These are phyloP conservation scores for Trametes cinnabarina DNA, from an alignment of 768 basidiomycete species.

Conservation along the genomic window DNA sequence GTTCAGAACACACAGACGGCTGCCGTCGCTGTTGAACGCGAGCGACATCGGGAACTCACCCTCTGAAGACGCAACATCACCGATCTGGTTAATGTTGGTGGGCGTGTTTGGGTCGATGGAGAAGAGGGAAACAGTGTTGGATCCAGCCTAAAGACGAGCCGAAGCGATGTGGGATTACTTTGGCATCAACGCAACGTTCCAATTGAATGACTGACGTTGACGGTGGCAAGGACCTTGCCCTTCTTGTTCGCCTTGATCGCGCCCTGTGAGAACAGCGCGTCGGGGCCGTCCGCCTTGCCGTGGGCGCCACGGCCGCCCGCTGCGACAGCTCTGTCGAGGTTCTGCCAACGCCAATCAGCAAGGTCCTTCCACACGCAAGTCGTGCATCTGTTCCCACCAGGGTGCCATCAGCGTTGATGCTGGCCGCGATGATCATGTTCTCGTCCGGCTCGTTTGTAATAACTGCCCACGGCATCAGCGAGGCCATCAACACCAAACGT, in stretches of 20 bases:
- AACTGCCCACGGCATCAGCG: conserved; percentile 33
- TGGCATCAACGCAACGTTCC: no score
- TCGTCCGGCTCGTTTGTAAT: conserved; percentile 48
- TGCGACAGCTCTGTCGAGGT: conserved; percentile 18
- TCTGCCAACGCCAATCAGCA: conserved; percentile 9
- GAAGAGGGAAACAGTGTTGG: conserved; percentile 41
- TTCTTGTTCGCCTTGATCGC: conserved; percentile 25
- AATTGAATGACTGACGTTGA: conserved; percentile 19
- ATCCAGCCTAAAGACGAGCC: conserved; percentile 37
- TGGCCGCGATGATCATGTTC: conserved; percentile 44
- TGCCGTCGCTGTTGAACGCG: conserved; percentile 33
- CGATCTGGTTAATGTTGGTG: conserved; percentile 40
- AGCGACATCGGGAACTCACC: conserved; percentile 53
- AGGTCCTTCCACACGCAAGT: no score
- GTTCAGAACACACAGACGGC: conserved; percentile 35
- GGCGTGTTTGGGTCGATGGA: conserved; percentile 44
- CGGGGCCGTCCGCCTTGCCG: conserved; percentile 25
- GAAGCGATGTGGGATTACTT: no score
- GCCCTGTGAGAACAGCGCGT: conserved; percentile 30
- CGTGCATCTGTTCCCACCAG: conserved; percentile 29
- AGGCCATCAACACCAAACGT: not conserved
- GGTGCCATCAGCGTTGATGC: conserved; percentile 42
- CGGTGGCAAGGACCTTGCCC: conserved; percentile 24
- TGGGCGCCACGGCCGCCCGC: conserved; percentile 25
- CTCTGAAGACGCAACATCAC: conserved; percentile 41